These are phyloP conservation scores for Calonectria montana DNA, from an alignment of 2,329 filamentous ascomycete genomes.

Conservation along the genomic window DNA sequence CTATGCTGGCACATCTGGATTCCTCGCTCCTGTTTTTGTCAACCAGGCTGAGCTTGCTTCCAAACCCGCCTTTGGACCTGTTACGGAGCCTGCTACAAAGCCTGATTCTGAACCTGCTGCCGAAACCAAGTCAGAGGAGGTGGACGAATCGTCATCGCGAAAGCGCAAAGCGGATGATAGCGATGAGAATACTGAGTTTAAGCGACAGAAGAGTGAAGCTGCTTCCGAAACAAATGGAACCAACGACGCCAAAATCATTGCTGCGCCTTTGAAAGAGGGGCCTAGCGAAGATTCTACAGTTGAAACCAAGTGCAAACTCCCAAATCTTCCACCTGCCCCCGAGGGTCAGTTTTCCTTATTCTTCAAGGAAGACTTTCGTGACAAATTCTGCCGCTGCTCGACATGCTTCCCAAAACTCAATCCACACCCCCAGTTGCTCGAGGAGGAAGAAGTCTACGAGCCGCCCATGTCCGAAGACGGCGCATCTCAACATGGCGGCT, in stretches of 20 bases:
- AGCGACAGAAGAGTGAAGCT: conserved; percentile 64
- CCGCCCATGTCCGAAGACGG: conserved; percentile 82
- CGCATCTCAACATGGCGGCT: conserved; percentile 64
- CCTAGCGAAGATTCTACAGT: conserved; percentile 14
- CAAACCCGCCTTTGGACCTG: not conserved
- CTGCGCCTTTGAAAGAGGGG: conserved; percentile 27
- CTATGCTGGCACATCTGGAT: conserved; percentile 84
- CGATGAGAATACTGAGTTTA: conserved; percentile 52
- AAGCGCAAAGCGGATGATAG: conserved; percentile 75
- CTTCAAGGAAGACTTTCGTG: conserved; percentile 81
- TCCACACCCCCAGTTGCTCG: conserved; percentile 82
- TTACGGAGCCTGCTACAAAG: not conserved
- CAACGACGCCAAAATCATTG: not conserved
- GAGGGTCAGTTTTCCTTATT: conserved; percentile 81
- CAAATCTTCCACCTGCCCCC: conserved; percentile 67
- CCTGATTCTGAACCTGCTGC: not conserved
- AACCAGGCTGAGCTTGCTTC: conserved; percentile 27
- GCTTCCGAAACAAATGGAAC: conserved; percentile 18
- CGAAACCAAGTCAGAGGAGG: conserved; percentile 8
- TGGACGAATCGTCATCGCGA: conserved; percentile 51
- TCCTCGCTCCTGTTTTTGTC: conserved; percentile 77
- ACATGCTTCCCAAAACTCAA: conserved; percentile 81
- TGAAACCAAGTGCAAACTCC: conserved; percentile 66
- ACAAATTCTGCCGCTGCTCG: conserved; percentile 83
- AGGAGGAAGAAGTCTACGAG: conserved; percentile 95